A percentile compares a stretch with the other conserved stretches of the same genome.
Evolutionary conservation across 1,139 yeast species (phyloP).

Genomic region (Yamadazyma triangularis): DNA sequence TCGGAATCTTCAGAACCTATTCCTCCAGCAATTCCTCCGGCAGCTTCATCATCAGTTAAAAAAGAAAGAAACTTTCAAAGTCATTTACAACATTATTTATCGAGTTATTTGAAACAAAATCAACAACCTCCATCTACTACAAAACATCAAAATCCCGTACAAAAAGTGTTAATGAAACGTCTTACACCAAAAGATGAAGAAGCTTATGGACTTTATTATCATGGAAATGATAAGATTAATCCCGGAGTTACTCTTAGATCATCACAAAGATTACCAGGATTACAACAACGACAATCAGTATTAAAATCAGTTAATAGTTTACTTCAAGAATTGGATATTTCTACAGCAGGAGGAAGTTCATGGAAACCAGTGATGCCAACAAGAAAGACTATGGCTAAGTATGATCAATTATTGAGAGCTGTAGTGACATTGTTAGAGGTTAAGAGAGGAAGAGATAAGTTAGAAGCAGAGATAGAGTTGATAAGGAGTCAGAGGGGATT

Average conservation of each 20-base stretch:
- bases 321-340: slow-evolving; percentile 72
- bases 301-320: slow-evolving; percentile 73
- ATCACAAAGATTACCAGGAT: slow-evolving; percentile 44
- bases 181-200: slow-evolving; percentile 78
- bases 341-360: slow-evolving; percentile 52
- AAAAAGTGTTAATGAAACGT: slow-evolving; percentile 47
- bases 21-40: slow-evolving; percentile 56
- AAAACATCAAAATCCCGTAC: slow-evolving; percentile 39
- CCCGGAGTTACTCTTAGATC: slow-evolving; percentile 83
- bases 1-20: too few relatives aligned
- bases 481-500: slow-evolving; percentile 46
- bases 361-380: slow-evolving; percentile 88
- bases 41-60: slow-evolving; percentile 49
- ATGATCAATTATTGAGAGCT: slow-evolving; percentile 70
- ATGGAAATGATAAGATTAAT: slow-evolving; percentile 64
- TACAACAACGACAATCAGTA: slow-evolving; percentile 52
- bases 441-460: slow-evolving; percentile 82
- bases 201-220: slow-evolving; percentile 80
- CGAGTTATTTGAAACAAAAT: slow-evolving; percentile 35
- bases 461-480: slow-evolving; percentile 73
- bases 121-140: too few relatives aligned
- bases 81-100: slow-evolving; percentile 42
- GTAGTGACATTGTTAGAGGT: slow-evolving; percentile 76
- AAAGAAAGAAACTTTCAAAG: slow-evolving; percentile 52
- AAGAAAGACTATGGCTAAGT: slow-evolving; percentile 69